Evolutionary conservation across 2,329 filamentous ascomycete species (phyloP), one percentile per base, ranked within the genome.

Genomic region (Fusarium sp.): DNA sequence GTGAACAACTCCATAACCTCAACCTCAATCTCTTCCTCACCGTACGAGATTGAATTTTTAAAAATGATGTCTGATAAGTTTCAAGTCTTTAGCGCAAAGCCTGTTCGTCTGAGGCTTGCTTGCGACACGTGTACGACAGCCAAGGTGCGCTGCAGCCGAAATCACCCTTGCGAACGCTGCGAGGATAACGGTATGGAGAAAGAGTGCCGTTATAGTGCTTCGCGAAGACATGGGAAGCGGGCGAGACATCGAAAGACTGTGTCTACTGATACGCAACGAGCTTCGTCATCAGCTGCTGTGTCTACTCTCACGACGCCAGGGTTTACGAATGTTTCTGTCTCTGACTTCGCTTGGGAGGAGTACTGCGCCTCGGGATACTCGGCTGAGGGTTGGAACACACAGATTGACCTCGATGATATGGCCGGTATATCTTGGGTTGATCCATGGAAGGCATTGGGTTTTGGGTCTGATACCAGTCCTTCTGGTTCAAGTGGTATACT

Each of bases 121-220:
- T 70, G 67, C 44, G 67, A 70, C 40, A 52, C 67, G 42, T 70
- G 67, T 63, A 70, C 67, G 18, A 67, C 67, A 18, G 67, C 67
- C 44, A 70, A 70, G n/a, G 67, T 70, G 8, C 59, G 67, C 16
- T 70, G 67, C 42, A 70, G 67, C 40, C 68, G 64, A 42, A 70
- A 67, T 63, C 62, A 68, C 11, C 67, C 67, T 8, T 70, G 67
- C 15, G 67, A 70, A 15, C 67, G 67, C 32, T 70, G 67, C 18
- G 53, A 68, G 30, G 67, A 70, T 6, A 70, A 49, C 40, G 67
- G 67, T 0, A 63, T 52, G 22, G 67, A 51, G 11, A 57, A 55
- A 7, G 42, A 70, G 29, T 70, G 67, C 42, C 59, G 22, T 32
- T 70, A 70, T 27, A 70, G 67, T 4, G 67, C 44, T 45, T 70